Base-by-base conservation (phyloP, 1,284 basidiomycete genomes). In the Apiotrichum porosum region DNA sequence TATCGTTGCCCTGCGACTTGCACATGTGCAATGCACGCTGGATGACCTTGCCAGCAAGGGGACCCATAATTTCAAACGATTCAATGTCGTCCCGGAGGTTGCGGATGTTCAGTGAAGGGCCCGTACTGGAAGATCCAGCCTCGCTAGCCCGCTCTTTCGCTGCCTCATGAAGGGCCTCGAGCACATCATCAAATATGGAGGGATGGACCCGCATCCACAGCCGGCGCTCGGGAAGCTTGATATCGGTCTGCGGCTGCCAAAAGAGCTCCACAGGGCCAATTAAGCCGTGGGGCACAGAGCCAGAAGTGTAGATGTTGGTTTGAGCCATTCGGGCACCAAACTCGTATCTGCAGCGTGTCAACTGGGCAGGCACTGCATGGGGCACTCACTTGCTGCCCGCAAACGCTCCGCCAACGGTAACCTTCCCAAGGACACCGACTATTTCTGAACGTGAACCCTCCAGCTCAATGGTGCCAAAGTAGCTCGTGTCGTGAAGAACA, bases 401-500 rank as follows among this genome's bases (percentile, higher is more conserved):
- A 47, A 65, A 66, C 14, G 48, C 34, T 14, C 65, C 62, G 1
- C 56, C 66, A 1, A 54, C 65, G 0, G 53, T 50, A 23, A 69
- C 54, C 39, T 49, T 65, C 54, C 80, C 77, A 4, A 95, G 68
- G 10, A 42, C 10, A 2, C 15, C 8, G 82, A 78, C 74, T 1
- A 95, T 63, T 1, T 80, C 68, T 0, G 65, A 62, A 56, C 84
- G 77, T 1, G 78, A 75, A 1, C 87, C 88, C 45, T 77, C 77
- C 4, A 95, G 63, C 64, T 92, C 84, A 15, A 93, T 77, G 5
- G 84, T 77, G 0, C 82, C 81, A 57, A 80, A 80, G 69, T 94
- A 95, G 6, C 89, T 92, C 0, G 85, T 83, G 63, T 97, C 92
- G 50, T 91, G 87, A 0, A 93, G 69, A 44, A 92, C 89, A 1